Percentiles rank a stretch among this genome's conserved stretches.
Evolutionary conservation across 2,329 filamentous ascomycete genomes (phyloP).

Genomic region (Diaporthe australafricana): DNA sequence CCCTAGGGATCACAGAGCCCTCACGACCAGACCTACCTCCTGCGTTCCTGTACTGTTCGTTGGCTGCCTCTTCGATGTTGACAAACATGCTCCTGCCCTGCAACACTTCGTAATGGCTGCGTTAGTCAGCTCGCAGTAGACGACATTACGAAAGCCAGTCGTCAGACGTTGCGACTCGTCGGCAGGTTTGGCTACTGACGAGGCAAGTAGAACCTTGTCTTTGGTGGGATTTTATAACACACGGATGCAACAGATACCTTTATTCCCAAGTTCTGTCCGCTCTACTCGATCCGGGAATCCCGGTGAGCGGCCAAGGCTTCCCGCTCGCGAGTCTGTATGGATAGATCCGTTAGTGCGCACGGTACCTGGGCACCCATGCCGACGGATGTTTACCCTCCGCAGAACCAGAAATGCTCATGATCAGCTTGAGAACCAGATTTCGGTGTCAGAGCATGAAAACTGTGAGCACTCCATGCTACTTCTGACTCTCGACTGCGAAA

Average conservation of each 20-base stretch:
- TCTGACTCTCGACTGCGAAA: too few relatives aligned
- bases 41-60: too few relatives aligned
- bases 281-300: slow-evolving; percentile 4
- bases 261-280: not conserved
- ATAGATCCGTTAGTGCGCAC: slow-evolving; percentile 7
- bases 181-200: not conserved
- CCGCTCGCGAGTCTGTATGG: slow-evolving; percentile 3
- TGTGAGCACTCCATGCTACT: too few relatives aligned
- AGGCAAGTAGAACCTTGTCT: not conserved
- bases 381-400: slow-evolving; percentile 8
- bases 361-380: slow-evolving; percentile 9
- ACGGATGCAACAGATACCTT: not conserved
- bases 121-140: not conserved
- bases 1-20: too few relatives aligned
- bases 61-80: too few relatives aligned
- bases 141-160: too few relatives aligned
- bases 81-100: too few relatives aligned
- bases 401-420: not conserved
- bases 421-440: not conserved
- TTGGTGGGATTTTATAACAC: not conserved
- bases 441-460: too few relatives aligned
- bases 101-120: not conserved
- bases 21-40: too few relatives aligned
- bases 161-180: not conserved
- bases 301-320: not conserved